Evolutionary conservation across 225 moss, liverwort and hornwort genomes (phyloP).

Genomic region (Bryoerythrophyllum caledonicum): DNA sequence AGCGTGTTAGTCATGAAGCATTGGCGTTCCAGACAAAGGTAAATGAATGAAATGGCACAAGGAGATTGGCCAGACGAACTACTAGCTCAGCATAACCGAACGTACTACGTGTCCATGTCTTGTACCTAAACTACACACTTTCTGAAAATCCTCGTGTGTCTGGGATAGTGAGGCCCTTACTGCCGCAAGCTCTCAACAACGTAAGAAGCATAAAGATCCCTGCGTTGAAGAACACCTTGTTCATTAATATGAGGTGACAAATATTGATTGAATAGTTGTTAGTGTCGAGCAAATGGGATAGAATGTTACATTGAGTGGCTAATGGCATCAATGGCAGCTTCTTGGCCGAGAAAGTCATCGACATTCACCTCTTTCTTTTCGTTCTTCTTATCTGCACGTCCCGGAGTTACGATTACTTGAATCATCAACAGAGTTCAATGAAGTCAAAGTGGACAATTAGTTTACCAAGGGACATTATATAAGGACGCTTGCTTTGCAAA

Average conservation of each 20-base stretch:
- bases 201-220: constrained; percentile 87
- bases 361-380: constrained; percentile 83
- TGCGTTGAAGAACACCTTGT: constrained; percentile 30
- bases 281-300: not conserved
- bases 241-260: not conserved
- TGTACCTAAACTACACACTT: constrained; percentile 16
- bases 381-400: constrained; percentile 76
- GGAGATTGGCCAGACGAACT: not conserved
- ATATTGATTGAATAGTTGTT: not conserved
- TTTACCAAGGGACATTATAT: not conserved
- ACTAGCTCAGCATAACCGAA: constrained; percentile 6
- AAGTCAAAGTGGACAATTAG: not conserved
- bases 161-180: constrained; percentile 43
- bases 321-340: constrained; percentile 74
- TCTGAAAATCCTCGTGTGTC: constrained; percentile 33
- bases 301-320: constrained; percentile 68
- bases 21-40: not conserved
- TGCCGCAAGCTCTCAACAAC: constrained; percentile 89
- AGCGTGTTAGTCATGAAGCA: constrained; percentile 3
- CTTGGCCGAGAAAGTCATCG: constrained; percentile 67
- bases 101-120: constrained; percentile 19
- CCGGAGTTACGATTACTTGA: not conserved
- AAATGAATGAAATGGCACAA: not conserved
- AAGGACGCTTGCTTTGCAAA: not conserved
- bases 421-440: not conserved